Percentiles rank a stretch among this genome's conserved stretches.
Evolutionary conservation across 1,284 basidiomycete genomes (phyloP).

Genomic region (Xerocomus minutiporus): DNA sequence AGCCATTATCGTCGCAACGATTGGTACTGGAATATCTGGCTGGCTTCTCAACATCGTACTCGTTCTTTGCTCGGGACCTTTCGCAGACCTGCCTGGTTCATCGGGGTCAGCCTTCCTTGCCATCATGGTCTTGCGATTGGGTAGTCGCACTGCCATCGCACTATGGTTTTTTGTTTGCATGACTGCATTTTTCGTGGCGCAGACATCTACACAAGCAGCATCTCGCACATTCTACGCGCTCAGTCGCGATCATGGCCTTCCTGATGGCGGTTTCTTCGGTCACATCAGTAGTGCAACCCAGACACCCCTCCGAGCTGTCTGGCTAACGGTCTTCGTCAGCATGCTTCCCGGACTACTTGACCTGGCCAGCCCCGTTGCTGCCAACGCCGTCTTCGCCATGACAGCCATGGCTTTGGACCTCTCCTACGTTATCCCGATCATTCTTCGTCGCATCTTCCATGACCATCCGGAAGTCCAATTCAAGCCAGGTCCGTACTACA

Average conservation of each 20-base stretch:
- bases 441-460: slow-evolving; percentile 64
- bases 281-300: slow-evolving; percentile 59
- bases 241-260: slow-evolving; percentile 73
- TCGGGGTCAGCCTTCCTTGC: slow-evolving; percentile 51
- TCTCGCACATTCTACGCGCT: slow-evolving; percentile 89
- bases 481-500: slow-evolving; percentile 84
- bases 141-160: slow-evolving; percentile 64
- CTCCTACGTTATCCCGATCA: slow-evolving; percentile 73
- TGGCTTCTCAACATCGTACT: slow-evolving; percentile 83
- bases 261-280: slow-evolving; percentile 49
- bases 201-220: slow-evolving; percentile 79
- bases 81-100: slow-evolving; percentile 58
- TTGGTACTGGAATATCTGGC: slow-evolving; percentile 79
- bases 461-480: slow-evolving; percentile 83
- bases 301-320: slow-evolving; percentile 46
- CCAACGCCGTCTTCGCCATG: slow-evolving; percentile 80
- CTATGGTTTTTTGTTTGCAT: slow-evolving; percentile 77
- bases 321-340: slow-evolving; percentile 63
- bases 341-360: slow-evolving; percentile 73
- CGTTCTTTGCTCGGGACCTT: slow-evolving; percentile 72
- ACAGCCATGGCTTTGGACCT: slow-evolving; percentile 71
- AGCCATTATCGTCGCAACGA: slow-evolving; percentile 86
- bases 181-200: slow-evolving; percentile 81
- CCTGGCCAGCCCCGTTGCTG: slow-evolving; percentile 74
- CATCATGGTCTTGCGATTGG: slow-evolving; percentile 75